Base-by-base conservation (phyloP, 2,329 filamentous ascomycete genomes). In the Aspergillus cejpii region DNA sequence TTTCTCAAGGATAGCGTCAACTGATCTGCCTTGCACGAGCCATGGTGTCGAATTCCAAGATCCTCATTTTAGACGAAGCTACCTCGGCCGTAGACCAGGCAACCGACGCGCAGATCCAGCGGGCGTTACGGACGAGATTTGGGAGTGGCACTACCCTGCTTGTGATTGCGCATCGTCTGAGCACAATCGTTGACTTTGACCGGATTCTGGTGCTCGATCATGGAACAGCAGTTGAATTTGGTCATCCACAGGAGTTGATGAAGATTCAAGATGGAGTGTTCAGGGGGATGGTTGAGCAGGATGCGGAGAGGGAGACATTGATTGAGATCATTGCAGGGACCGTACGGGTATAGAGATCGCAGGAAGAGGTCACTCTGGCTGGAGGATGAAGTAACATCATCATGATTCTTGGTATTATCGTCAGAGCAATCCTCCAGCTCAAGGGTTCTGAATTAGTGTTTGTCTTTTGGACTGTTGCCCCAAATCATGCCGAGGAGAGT, bases 51-150 rank as follows among this genome's bases (percentile, higher is more conserved):
- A 76, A 81, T 0, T 84, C 85, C 2, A 84, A 84, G 59, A 80
- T 91, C 55, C 84, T 91, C 78, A 80, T 90, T 1, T 75, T 90
- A 1, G 85, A 91, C 60, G 85, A 90, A 67, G 85, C 86, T 0
- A 91, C 86, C 0, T 83, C 79, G 2, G 84, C 85, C 0, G 84
- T 90, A 2, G 85, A 89, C 62, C 87, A 87, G 81, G 72, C 76
- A 31, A 89, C 85, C 0, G 85, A 90, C 60, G 70, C 75, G 1
- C 74, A 87, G 20, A 89, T 89, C 56, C 85, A 89, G 67, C 76
- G 81, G 5, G 80, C 75, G 40, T 87, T 89, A 54, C 75, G 84
- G 17, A 79, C 84, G 57, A 83, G 87, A 60, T 87, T 87, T 7
- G 50, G 54, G 5, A 47, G 49, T 23, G 79, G 79, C 49, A 78